Conservation (phyloP, 148 eudicot species). For the Gaultheria prostrata region DNA sequence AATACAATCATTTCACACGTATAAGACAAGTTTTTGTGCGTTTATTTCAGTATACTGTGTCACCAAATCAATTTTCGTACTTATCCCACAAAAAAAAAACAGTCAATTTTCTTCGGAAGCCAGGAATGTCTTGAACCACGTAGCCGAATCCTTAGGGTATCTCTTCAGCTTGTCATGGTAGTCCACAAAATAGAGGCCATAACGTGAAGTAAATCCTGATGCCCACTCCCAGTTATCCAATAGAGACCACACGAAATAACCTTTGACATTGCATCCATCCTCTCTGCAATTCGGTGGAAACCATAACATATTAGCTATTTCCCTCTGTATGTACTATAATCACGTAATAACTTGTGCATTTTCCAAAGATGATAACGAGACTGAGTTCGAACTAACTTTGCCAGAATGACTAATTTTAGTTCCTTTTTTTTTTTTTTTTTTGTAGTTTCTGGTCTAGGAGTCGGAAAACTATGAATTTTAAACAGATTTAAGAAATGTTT, state of each 20-base stretch:
- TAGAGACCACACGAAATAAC: constrained; percentile 90
- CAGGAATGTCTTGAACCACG: constrained; percentile 74
- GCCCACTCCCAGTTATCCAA: constrained; percentile 97
- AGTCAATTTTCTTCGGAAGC: constrained; percentile 10
- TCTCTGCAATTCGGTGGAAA: constrained; percentile 40
- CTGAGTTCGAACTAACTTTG: too few relatives aligned
- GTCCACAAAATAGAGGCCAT: constrained; percentile 83
- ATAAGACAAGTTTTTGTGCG: too few relatives aligned
- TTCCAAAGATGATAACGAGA: background rate
- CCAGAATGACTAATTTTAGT: too few relatives aligned
- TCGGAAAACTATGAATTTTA: background rate
- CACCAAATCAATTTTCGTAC: background rate
- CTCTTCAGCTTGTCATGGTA: constrained; percentile 60
- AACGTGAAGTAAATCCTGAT: constrained; percentile 69
- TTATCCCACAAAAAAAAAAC: too few relatives aligned
- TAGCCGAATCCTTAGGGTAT: constrained; percentile 71
- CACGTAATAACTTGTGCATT: background rate
- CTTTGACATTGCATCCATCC: constrained; percentile 88
- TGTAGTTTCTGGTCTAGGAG: background rate
- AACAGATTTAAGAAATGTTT: too few relatives aligned
- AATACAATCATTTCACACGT: too few relatives aligned
- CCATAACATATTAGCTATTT: background rate
- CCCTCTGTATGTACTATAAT: background rate
- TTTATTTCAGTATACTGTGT: too few relatives aligned
- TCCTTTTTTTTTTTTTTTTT: too few relatives aligned